Percentiles rank a stretch among this genome's conserved stretches.
phyloP scores from a whole-genome alignment of 495 filamentous ascomycete genomes.

The Neurospora sp. region DNA sequence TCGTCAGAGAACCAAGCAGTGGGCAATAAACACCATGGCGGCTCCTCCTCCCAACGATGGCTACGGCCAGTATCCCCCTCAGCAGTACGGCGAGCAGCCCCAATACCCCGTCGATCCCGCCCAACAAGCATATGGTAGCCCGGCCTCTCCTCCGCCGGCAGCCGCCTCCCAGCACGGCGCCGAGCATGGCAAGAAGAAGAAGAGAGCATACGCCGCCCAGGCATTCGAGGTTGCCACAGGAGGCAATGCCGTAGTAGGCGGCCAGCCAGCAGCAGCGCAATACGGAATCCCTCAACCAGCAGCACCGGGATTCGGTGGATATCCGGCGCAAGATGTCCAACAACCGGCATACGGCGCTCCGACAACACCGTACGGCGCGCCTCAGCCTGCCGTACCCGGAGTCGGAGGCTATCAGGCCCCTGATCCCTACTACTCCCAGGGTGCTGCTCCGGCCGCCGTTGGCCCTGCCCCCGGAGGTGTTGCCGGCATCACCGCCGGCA shows the following conservation, averaged over 20 bases:
- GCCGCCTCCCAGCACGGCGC: conserved; percentile 29
- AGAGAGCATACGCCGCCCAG: conserved; percentile 84
- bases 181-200: conserved; percentile 62
- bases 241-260: conserved; percentile 63
- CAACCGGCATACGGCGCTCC: conserved; percentile 40
- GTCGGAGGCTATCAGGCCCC: conserved; percentile 54
- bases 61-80: conserved; percentile 53
- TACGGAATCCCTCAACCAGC: conserved; percentile 25
- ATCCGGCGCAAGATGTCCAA: conserved; percentile 51
- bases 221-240: conserved; percentile 89
- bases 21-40: conserved; percentile 33
- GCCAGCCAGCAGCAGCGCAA: conserved; percentile 28
- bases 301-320: conserved; percentile 44
- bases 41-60: conserved; percentile 39
- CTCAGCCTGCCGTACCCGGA: conserved; percentile 30
- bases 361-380: conserved; percentile 34
- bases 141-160: conserved; percentile 28
- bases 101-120: conserved; percentile 26
- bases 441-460: conserved; percentile 31
- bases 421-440: conserved; percentile 51
- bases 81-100: conserved; percentile 45
- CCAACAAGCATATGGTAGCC: conserved; percentile 26
- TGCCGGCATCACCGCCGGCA: conserved; percentile 68
- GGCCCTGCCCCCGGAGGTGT: conserved; percentile 47
- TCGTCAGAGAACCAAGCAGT: neutral